Evolutionary conservation across 257 asterid genomes (phyloP).

Genomic region (Verbascum thapsus): DNA sequence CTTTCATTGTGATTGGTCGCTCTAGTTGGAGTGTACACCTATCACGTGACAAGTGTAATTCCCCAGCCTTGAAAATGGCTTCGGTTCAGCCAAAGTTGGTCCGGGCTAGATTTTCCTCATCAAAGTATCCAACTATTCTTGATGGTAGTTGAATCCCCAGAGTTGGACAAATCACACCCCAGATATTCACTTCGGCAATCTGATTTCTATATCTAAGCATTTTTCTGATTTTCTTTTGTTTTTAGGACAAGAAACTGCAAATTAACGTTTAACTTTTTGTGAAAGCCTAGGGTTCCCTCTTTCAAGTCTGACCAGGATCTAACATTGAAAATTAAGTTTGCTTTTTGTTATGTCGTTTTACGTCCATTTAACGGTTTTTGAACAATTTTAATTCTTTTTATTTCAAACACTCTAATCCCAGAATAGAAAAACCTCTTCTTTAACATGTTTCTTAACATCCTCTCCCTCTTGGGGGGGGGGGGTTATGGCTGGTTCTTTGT

Average conservation of each 20-base stretch:
- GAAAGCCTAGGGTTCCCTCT: constrained; percentile 17
- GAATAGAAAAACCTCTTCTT: background rate
- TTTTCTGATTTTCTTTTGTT: background rate
- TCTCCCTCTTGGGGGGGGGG: background rate
- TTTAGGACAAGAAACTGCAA: background rate
- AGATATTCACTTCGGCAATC: background rate
- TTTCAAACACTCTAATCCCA: background rate
- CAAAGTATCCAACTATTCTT: background rate
- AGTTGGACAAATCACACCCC: no score
- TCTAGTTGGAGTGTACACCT: no score
- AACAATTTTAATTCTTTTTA: background rate
- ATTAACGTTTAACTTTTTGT: background rate
- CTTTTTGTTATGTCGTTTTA: no score
- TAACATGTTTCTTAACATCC: no score
- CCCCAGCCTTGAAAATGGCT: no score
- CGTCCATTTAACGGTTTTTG: background rate
- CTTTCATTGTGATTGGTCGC: no score
- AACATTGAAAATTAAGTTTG: constrained; percentile 1
- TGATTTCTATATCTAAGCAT: background rate
- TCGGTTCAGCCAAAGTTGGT: no score
- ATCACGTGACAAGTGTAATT: no score
- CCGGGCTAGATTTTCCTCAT: background rate
- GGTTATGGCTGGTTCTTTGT: background rate
- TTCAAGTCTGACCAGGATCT: background rate
- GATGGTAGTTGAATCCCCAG: background rate